phyloP scores from a whole-genome alignment of 73 alveolate genomes.

The Paraurostyla sp. region DNA sequence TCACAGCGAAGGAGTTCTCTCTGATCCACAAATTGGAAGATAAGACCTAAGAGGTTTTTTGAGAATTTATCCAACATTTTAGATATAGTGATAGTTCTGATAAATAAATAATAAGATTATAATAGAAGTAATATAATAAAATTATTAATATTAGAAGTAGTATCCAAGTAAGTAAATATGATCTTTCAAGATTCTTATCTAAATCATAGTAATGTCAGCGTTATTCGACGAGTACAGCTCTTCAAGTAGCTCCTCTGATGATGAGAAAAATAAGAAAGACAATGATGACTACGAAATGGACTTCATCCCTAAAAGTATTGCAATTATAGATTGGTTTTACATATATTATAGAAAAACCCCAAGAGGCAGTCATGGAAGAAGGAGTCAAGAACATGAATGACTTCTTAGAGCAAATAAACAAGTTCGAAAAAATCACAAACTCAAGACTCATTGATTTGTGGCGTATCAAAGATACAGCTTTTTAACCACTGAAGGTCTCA shows the following conservation, averaged over 20 bases:
- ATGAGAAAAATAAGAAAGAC: slow-evolving; percentile 14
- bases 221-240: slow-evolving; percentile 37
- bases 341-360: slow-evolving; percentile 35
- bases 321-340: neutral
- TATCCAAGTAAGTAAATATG: neutral
- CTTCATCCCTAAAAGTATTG: slow-evolving; percentile 46
- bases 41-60: neutral
- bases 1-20: neutral
- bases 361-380: slow-evolving; percentile 61
- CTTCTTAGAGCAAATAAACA: slow-evolving; percentile 60
- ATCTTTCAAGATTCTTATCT: neutral
- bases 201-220: neutral
- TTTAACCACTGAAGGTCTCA: slow-evolving; percentile 35
- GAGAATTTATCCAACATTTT: slow-evolving; percentile 55
- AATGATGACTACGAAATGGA: slow-evolving; percentile 48
- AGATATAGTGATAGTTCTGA: neutral
- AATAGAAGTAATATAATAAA: neutral
- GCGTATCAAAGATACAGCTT: slow-evolving; percentile 44
- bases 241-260: slow-evolving; percentile 38
- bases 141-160: neutral
- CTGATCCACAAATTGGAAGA: neutral
- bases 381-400: slow-evolving; percentile 49
- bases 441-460: slow-evolving; percentile 49
- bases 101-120: neutral
- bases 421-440: slow-evolving; percentile 70